Base-by-base conservation (phyloP, 1,284 basidiomycete genomes). In the Wolfiporia cocos region DNA sequence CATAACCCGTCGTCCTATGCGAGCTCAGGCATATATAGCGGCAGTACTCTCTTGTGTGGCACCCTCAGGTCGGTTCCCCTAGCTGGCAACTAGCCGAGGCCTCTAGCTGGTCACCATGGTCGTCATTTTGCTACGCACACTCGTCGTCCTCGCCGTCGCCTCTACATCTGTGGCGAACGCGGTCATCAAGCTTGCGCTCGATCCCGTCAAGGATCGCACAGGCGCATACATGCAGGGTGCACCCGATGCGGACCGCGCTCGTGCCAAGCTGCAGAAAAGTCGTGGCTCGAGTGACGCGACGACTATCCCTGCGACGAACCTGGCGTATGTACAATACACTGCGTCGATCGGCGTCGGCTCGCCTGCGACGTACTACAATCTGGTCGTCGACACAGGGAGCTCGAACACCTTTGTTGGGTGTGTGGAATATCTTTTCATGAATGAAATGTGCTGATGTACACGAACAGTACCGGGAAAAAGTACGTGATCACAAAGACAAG, bases 361-460 rank as follows among this genome's bases (percentile, higher is more conserved):
- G 49, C 80, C 80, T 3, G 57, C 79, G 12, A 81, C 77, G 4
- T 58, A 62, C 14, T 84, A 78, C 71, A 63, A 56, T 3, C 68
- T 81, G 40, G 58, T 80, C 43, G 71, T 81, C 30, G 78, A 80
- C 46, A 80, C 74, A 0, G 76, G 74, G 57, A 44, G 22, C 44
- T 48, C 28, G 19, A 42, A 47, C 18, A 42, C 37, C 6, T 44
- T 46, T 20, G 44, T 46, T 6, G 44, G 44, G 44, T 46, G 11
- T 34, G 44, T 36, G 5, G 5, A 4, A 12, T 23, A 3, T 19
- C 11, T 36, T 10, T 14, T 30, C 24, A 19, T 7, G 3, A 18
- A 14, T 4, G 6, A 36, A 9, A 23, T 36, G 20, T 20, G 32
- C 9, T 18, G n/a, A 31, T 34, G 14, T 7, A n/a, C n/a, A 19